Percentiles rank a stretch among this genome's conserved stretches.
Evolutionary conservation across 768 basidiomycete species (phyloP).

Genomic region (Pisolithus microcarpus): DNA sequence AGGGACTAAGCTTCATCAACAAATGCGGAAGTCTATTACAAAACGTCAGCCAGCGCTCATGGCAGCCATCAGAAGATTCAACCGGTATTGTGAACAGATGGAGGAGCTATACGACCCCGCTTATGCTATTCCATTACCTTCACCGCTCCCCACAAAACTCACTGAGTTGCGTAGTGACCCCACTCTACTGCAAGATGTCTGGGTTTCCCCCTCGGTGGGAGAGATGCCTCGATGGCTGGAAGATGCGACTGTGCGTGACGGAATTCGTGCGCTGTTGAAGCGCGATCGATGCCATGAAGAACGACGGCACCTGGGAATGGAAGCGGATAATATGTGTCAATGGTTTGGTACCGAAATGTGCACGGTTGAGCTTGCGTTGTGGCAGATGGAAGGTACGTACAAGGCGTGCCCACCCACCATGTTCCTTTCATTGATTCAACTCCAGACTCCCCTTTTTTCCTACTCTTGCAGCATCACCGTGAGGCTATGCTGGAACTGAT

Average conservation of each 20-base stretch:
- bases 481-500: no score
- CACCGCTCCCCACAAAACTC: constrained; percentile 26
- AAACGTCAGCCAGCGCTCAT: constrained; percentile 4
- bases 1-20: constrained; percentile 28
- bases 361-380: constrained; percentile 5
- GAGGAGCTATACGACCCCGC: neutral
- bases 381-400: no score
- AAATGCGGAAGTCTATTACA: constrained; percentile 20
- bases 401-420: no score
- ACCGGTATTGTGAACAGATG: no score
- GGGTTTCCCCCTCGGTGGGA: constrained; percentile 18
- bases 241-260: constrained; percentile 22
- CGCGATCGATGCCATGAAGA: constrained; percentile 27
- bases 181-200: constrained; percentile 31
- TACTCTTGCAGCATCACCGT: no score
- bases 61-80: constrained; percentile 10
- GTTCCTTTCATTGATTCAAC: no score
- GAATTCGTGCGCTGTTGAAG: constrained; percentile 26
- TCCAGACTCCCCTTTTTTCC: no score
- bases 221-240: constrained; percentile 27
- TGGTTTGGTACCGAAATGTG: constrained; percentile 30
- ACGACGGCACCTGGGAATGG: constrained; percentile 12
- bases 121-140: constrained; percentile 28
- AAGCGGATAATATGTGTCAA: constrained; percentile 29
- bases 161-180: constrained; percentile 8